Evolutionary conservation across 2,329 filamentous ascomycete genomes (phyloP).

Genomic region (Pestalotiopsis sp.): DNA sequence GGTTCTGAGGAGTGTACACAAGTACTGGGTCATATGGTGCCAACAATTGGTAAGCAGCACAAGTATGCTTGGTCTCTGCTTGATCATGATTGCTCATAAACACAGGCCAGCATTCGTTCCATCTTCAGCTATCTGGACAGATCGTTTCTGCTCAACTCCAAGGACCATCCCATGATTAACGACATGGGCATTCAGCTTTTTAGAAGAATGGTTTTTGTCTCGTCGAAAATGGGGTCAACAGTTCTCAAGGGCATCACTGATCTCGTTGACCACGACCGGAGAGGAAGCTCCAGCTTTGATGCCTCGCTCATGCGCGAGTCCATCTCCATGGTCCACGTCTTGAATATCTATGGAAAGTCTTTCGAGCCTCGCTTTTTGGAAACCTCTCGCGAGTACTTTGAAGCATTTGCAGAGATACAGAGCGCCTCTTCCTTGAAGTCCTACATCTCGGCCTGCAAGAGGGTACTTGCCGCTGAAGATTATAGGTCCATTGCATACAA

Average conservation of each 20-base stretch:
- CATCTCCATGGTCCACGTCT: conserved; percentile 82
- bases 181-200: conserved; percentile 82
- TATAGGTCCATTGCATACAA: conserved; percentile 78
- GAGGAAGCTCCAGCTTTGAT: conserved; percentile 58
- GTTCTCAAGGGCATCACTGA: conserved; percentile 68
- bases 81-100: background rate
- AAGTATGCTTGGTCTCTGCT: background rate
- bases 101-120: conserved; percentile 74
- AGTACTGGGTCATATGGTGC: conserved; percentile 78
- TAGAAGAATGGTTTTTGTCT: conserved; percentile 57
- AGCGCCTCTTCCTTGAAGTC: conserved; percentile 67
- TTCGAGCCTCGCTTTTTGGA: conserved; percentile 80
- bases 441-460: conserved; percentile 74
- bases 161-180: conserved; percentile 72
- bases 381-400: conserved; percentile 69
- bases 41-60: conserved; percentile 65
- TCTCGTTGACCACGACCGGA: conserved; percentile 74
- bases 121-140: conserved; percentile 95
- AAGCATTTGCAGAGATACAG: conserved; percentile 68
- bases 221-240: conserved; percentile 37
- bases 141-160: conserved; percentile 78
- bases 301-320: conserved; percentile 70
- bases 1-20: conserved; percentile 58
- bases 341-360: conserved; percentile 75
- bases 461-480: conserved; percentile 72